Base-by-base conservation (phyloP, 202 grass and related monocot species). In the Saccharum hybrid region DNA sequence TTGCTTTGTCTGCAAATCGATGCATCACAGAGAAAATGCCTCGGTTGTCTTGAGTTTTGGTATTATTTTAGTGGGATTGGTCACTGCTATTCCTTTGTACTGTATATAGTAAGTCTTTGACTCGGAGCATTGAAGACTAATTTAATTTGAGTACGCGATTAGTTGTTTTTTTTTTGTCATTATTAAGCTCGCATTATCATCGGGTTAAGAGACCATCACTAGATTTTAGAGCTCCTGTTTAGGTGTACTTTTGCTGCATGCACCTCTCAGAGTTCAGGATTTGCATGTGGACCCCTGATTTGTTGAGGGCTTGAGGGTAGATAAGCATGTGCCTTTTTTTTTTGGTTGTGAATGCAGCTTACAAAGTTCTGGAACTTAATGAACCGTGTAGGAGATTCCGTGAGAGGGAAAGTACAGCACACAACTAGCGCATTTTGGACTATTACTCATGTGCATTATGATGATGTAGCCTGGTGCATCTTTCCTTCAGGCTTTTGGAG, bases 231-330 rank as follows among this genome's bases (percentile, higher is more conserved):
- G n/a, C 52, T 75, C 38, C 39, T 19, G 23, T 61, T 68, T 43
- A 26, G 68, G 60, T 83, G 75, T 80, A 74, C 23, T 90, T 90
- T 90, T 75, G 62, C 68, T 86, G 88, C 84, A 90, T 86, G 88
- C 75, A 80, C 88, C 88, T 75, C 40, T 48, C 16, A 8, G 52
- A 83, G 33, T 75, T 34, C 19, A 54, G n/a, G 74, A 90, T 86
- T 86, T 90, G 19, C 80, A 83, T 70, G 26, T 79, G 49, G 41
- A 79, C 63, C 88, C 88, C 16, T 74, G 10, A 71, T 38, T 69
- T 80, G 48, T 72, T 74, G 15, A 28, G 28, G 73, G 19, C 37
- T 72, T 73, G 10, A 26, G 43, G 82, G 33, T 30, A 33, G 22
- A 77, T 66, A 65, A 75, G 66, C 42, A 38, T 59, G 28, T 21